Percentiles rank a stretch among this genome's conserved stretches.
Evolutionary conservation across 805 yeast species (phyloP).

Genomic region (Sugiyamaella lignohabitans): DNA sequence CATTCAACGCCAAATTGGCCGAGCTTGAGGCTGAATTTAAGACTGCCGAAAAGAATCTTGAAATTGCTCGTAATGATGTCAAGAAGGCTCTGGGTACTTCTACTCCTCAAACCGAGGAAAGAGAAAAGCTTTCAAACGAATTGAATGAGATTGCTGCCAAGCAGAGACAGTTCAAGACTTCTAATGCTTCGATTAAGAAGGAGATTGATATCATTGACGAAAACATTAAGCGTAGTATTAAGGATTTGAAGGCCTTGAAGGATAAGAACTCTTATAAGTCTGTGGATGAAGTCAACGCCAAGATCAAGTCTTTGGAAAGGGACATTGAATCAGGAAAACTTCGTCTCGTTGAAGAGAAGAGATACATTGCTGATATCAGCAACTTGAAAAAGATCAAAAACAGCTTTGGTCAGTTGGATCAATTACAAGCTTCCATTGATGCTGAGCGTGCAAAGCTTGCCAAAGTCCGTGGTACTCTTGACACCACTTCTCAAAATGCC

Average conservation of each 20-base stretch:
- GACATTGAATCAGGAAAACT: constrained; percentile 71
- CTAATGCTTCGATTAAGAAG: constrained; percentile 44
- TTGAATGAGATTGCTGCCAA: constrained; percentile 41
- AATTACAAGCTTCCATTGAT: constrained; percentile 73
- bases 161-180: constrained; percentile 40
- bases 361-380: constrained; percentile 76
- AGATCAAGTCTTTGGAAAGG: constrained; percentile 48
- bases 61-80: constrained; percentile 23
- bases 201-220: constrained; percentile 68
- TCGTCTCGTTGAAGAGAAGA: constrained; percentile 86
- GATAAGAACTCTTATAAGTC: constrained; percentile 58
- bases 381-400: constrained; percentile 72
- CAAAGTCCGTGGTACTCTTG: constrained; percentile 63
- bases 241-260: constrained; percentile 65
- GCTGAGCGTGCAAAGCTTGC: constrained; percentile 68
- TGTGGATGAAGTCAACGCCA: constrained; percentile 33
- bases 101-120: constrained; percentile 31
- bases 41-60: constrained; percentile 23
- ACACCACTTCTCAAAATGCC: constrained; percentile 52
- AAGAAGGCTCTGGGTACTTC: constrained; percentile 19
- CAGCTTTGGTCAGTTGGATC: constrained; percentile 67
- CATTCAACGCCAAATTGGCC: constrained; percentile 25
- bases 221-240: constrained; percentile 63
- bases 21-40: constrained; percentile 26
- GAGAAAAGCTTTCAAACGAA: constrained; percentile 49